Evolutionary conservation across 805 yeast species (phyloP), one percentile per base, ranked within the genome.

Genomic region (Brettanomyces nanus): DNA sequence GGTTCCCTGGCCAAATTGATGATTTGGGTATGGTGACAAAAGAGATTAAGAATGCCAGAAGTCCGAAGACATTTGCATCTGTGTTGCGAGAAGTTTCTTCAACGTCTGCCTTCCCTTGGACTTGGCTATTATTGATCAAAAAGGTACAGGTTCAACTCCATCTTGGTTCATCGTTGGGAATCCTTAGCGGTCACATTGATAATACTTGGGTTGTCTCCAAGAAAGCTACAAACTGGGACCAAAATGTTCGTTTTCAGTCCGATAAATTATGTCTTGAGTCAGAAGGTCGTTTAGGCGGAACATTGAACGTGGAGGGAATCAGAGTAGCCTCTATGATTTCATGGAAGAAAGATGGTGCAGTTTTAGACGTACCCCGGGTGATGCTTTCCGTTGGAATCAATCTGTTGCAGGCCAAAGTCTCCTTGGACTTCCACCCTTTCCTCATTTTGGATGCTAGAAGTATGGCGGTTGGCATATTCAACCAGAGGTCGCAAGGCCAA

Each of bases 391-490:
- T 75, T 4, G 77, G 80, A 0, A 53, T 86, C 23, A 75, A 65
- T 2, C 61, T 66, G 4, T 48, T 85, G 17, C 75, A 77, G 20
- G 49, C 73, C 3, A 82, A 81, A 49, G 61, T 79, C 4, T 77
- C 87, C 0, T 77, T 90, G 49, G 97, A 92, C 54, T 86, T 77
- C 54, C 96, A 90, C 53, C 75, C 85, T 14, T 87, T 92, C 55
- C 71, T 85, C 25, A 71, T 90, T 33, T 73, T 77, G 3, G 66
- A 68, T 13, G 55, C 81, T 17, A 58, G 64, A 5, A 60, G 62
- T 1, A 61, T 76, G 19, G 61, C 68, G 10, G 58, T 81, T 13
- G 75, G 75, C 19, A 63, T 86, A 15, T 79, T 71, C 54, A 92
- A 90, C 54, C 85, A 81, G 49, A 28, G 38, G 15, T 14, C 13